Evolutionary conservation across 208 protist species (phyloP).

Genomic region (Crithidia mellificae): DNA sequence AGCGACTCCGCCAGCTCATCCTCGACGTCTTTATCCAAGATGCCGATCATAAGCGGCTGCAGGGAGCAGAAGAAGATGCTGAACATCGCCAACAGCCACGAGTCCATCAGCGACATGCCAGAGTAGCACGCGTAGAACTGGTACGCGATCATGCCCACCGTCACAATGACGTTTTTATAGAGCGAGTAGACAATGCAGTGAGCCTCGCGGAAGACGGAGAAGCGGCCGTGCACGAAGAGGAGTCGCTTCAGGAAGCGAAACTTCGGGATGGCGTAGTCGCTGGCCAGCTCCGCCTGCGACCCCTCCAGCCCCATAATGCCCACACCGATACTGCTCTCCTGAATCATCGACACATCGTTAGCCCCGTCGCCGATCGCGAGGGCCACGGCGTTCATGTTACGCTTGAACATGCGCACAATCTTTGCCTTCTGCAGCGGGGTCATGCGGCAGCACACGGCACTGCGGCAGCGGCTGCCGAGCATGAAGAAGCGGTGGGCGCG

Average conservation of each 20-base stretch:
- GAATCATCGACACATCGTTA: constrained; percentile 95
- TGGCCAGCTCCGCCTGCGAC: constrained; percentile 91
- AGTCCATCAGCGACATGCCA: constrained; percentile 81
- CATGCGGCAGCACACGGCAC: constrained; percentile 85
- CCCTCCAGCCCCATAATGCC: constrained; percentile 96
- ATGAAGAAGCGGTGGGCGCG: constrained; percentile 63
- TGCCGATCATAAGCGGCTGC: constrained; percentile 77
- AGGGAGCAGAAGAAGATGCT: constrained; percentile 82
- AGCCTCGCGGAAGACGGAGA: constrained; percentile 87
- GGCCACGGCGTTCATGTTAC: constrained; percentile 46
- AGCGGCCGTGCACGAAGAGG: constrained; percentile 94
- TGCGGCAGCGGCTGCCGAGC: constrained; percentile 58
- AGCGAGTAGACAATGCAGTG: constrained; percentile 93
- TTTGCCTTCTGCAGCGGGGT: constrained; percentile 82
- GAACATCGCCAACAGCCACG: constrained; percentile 83
- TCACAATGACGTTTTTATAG: constrained; percentile 95
- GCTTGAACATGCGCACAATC: constrained; percentile 75
- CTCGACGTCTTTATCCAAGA: constrained; percentile 87
- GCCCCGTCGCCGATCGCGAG: constrained; percentile 88
- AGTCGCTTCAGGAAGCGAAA: constrained; percentile 91
- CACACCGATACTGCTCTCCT: constrained; percentile 92
- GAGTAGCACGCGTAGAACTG: constrained; percentile 84
- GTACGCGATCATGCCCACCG: constrained; percentile 81
- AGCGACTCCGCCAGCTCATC: constrained; percentile 80
- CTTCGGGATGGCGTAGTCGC: constrained; percentile 93